These are phyloP conservation scores for Combretum micranthum DNA, from an alignment of 345 rosid genomes.

Conservation along the genomic window DNA sequence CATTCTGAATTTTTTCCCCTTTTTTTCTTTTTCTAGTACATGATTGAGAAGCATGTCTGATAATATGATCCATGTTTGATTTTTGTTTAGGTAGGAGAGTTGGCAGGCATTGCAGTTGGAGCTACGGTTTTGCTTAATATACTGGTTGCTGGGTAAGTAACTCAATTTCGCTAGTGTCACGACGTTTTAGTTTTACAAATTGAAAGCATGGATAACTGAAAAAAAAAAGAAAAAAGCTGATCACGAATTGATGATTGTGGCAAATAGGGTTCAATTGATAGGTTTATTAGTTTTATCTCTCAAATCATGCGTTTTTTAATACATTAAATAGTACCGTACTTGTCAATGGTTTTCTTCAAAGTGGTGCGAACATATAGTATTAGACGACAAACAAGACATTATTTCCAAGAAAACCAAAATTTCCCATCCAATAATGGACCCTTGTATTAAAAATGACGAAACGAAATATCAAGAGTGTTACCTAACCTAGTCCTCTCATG, in stretches of 20 bases:
- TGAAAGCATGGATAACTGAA: not conserved
- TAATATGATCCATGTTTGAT: not conserved
- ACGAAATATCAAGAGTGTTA: no score
- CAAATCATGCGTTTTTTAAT: no score
- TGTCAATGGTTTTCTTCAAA: no score
- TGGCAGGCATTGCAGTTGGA: conserved; percentile 97
- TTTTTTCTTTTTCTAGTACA: not conserved
- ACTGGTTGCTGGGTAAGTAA: conserved; percentile 74
- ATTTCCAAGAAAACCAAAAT: no score
- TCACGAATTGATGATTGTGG: no score
- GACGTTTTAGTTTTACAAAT: not conserved
- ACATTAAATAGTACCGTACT: no score
- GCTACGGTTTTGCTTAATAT: conserved; percentile 95
- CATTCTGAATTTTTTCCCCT: not conserved
- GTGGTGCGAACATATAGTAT: no score
- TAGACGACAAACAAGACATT: no score
- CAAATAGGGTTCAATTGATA: no score
- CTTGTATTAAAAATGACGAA: not conserved
- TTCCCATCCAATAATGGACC: no score
- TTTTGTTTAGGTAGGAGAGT: conserved; percentile 75
- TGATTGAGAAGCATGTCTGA: not conserved
- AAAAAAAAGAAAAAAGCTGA: no score
- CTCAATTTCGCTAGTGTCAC: not conserved
- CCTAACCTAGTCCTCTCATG: not conserved
- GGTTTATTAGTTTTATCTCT: no score